phyloP scores from a whole-genome alignment of 768 basidiomycete species.

The Plicaturopsis crispa region DNA sequence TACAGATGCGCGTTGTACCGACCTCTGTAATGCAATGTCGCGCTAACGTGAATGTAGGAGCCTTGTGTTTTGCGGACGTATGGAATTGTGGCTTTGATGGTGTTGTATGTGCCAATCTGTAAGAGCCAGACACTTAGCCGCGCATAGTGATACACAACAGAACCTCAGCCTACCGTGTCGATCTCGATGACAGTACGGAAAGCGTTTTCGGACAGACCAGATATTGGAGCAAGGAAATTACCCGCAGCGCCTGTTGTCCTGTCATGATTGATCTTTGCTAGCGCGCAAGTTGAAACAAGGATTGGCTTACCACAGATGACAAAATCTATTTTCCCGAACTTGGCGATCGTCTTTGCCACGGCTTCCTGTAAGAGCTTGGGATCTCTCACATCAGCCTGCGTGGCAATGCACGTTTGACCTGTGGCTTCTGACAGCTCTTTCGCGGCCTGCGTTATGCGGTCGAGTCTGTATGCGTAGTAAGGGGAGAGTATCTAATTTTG shows the following conservation, averaged over 20 bases:
- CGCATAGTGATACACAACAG: not conserved
- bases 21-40: slow-evolving; percentile 84
- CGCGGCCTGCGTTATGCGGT: slow-evolving; percentile 64
- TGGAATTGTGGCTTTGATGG: slow-evolving; percentile 83
- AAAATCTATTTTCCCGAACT: slow-evolving; percentile 86
- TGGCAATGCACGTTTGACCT: slow-evolving; percentile 61
- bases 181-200: slow-evolving; percentile 93
- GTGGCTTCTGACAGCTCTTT: slow-evolving; percentile 64
- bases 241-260: slow-evolving; percentile 95
- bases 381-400: slow-evolving; percentile 78
- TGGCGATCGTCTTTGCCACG: slow-evolving; percentile 63
- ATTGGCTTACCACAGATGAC: slow-evolving; percentile 76
- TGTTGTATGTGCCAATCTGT: slow-evolving; percentile 89
- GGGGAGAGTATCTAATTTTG: slow-evolving; percentile 4
- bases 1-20: slow-evolving; percentile 12
- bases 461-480: slow-evolving; percentile 37
- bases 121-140: not conserved
- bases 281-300: not conserved
- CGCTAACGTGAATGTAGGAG: slow-evolving; percentile 83
- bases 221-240: slow-evolving; percentile 89
- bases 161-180: slow-evolving; percentile 57
- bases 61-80: slow-evolving; percentile 68
- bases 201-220: slow-evolving; percentile 77
- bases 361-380: slow-evolving; percentile 68
- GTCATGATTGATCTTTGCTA: not conserved